Evolutionary conservation across 1,139 yeast species (phyloP), one percentile per base, ranked within the genome.

Genomic region (Geotrichum klebahnii): DNA sequence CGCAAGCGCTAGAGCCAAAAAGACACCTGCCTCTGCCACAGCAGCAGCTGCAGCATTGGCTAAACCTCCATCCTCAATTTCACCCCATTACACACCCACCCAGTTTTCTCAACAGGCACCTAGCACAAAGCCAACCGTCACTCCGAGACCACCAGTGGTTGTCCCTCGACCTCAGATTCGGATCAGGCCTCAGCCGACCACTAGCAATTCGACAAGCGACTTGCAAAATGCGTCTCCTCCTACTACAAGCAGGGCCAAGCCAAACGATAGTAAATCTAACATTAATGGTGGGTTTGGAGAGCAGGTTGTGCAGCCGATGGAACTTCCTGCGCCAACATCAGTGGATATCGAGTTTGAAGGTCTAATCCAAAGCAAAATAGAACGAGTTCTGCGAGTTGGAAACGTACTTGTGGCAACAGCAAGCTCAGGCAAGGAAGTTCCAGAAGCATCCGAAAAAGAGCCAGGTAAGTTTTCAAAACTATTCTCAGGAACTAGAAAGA

Each of bases 261-360:
- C 55, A 19, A 32, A 52, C 20, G 43, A 55, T 28, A 38, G 49
- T 31, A 47, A 52, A 43, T 33, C 46, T 28, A 45, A 36, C 29
- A 36, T 58, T 50, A 52, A 16, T 55, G 56, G 23, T 37, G 63
- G 56, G 73, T 74, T 56, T 75, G 73, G 56, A 65, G 66, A 47
- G 59, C 32, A 26, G n/a, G 3, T 20, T 26, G 48, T 50, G 46
- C 26, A 36, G 36, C 67, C 62, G 8, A 71, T 75, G 12, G 78
- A 77, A n/a, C 73, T 78, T 1, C 73, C 81, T 0, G 81, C 86
- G 1, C 67, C 79, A 62, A 73, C 81, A 0, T 71, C 79, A 16
- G 62, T 82, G 2, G 96, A 88, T 60, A 68, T 78, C 22, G 84
- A 85, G 29, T 88, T 92, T 88, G 74, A 78, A 10, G 68, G 72